These are phyloP conservation scores for Botryotinia globosa DNA, from an alignment of 2,329 filamentous ascomycete species.

Conservation along the genomic window DNA sequence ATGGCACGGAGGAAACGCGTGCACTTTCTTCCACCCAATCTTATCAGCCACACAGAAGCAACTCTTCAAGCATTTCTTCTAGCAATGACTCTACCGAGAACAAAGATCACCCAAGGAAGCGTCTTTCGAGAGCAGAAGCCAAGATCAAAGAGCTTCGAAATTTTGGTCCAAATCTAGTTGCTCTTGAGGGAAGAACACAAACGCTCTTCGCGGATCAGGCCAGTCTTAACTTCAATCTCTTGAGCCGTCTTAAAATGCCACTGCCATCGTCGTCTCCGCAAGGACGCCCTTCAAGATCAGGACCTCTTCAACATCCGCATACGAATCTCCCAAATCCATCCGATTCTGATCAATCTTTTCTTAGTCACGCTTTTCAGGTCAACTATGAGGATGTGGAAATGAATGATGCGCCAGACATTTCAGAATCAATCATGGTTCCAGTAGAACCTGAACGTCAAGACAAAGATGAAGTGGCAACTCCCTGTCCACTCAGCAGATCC, in stretches of 20 bases:
- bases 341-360: background rate
- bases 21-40: background rate
- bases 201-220: background rate
- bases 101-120: background rate
- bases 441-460: background rate
- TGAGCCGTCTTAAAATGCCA: background rate
- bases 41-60: background rate
- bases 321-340: background rate
- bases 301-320: slow-evolving; percentile 1
- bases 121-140: background rate
- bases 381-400: background rate
- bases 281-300: background rate
- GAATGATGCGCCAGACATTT: background rate
- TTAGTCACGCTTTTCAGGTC: background rate
- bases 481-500: rapidly evolving
- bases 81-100: background rate
- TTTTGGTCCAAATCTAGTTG: background rate
- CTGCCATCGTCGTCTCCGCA: background rate
- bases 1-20: background rate
- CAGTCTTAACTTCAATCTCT: background rate
- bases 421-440: background rate
- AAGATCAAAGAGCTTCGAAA: background rate
- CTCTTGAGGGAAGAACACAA: background rate
- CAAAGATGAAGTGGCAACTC: no score
- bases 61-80: background rate